Evolutionary conservation across 257 asterid genomes (phyloP).

Genomic region (Verbascum thapsus): DNA sequence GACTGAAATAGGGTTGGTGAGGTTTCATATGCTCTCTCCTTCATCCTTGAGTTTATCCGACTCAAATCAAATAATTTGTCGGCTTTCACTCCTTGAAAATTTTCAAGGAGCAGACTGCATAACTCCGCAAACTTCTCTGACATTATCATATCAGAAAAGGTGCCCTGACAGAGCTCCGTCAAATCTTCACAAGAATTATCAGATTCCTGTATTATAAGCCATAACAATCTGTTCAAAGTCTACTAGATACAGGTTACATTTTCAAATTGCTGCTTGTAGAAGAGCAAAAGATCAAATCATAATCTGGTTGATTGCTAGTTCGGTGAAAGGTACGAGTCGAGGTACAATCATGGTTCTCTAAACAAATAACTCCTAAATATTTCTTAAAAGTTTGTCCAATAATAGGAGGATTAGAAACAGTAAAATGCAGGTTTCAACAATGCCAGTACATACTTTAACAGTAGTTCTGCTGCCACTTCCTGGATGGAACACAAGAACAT

Average conservation of each 20-base stretch:
- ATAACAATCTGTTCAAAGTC: constrained; percentile 8
- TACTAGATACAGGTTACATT: not conserved
- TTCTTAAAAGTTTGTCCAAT: not conserved
- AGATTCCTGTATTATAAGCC: constrained; percentile 48
- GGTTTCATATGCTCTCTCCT: constrained; percentile 69
- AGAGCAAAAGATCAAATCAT: not conserved
- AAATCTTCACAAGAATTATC: constrained; percentile 43
- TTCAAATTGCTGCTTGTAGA: not conserved
- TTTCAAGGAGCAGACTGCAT: constrained; percentile 56
- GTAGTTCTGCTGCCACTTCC: constrained; percentile 48
- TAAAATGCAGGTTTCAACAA: constrained; percentile 18
- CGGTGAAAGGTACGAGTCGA: not conserved
- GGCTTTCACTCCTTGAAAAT: constrained; percentile 58
- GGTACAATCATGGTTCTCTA: too few species aligned
- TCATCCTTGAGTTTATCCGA: constrained; percentile 66
- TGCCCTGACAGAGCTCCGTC: constrained; percentile 52
- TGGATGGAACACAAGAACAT: constrained; percentile 41
- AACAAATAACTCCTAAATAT: not conserved
- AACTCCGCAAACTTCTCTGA: constrained; percentile 65
- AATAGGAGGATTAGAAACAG: not conserved
- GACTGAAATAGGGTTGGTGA: constrained; percentile 66
- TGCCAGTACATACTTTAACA: constrained; percentile 46
- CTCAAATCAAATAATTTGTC: constrained; percentile 60
- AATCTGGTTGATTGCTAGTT: not conserved
- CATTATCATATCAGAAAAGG: constrained; percentile 50